Percentiles rank a stretch among this genome's conserved stretches.
phyloP scores from a whole-genome alignment of 2,329 filamentous ascomycete species.

The Fusarium tupiense region DNA sequence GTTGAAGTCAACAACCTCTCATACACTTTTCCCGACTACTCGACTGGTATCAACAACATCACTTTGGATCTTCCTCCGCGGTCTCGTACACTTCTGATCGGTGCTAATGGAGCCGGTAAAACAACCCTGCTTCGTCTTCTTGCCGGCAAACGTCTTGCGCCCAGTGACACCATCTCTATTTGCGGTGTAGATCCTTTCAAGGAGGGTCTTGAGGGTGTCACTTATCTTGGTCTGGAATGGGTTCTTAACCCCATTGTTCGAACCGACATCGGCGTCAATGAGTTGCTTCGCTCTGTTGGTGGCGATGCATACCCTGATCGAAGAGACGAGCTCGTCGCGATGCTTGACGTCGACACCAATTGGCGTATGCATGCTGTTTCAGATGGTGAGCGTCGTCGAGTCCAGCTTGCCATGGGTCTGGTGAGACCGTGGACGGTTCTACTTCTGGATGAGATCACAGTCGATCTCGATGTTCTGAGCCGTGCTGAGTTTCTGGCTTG shows the following conservation, averaged over 20 bases:
- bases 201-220: constrained; percentile 88
- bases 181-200: constrained; percentile 92
- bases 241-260: constrained; percentile 96
- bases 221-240: constrained; percentile 97
- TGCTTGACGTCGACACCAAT: constrained; percentile 88
- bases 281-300: constrained; percentile 85
- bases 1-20: constrained; percentile 81
- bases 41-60: constrained; percentile 79
- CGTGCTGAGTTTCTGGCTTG: constrained; percentile 87
- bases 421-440: constrained; percentile 91
- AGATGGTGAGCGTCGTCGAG: constrained; percentile 89
- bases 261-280: constrained; percentile 90
- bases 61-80: constrained; percentile 80
- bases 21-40: constrained; percentile 89
- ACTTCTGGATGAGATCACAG: constrained; percentile 94
- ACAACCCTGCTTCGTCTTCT: constrained; percentile 95
- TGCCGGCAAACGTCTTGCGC: constrained; percentile 92
- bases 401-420: constrained; percentile 96
- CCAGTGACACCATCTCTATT: constrained; percentile 77
- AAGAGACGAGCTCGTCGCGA: constrained; percentile 84
- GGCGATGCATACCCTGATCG: constrained; percentile 84
- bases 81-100: constrained; percentile 90
- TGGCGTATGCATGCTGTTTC: constrained; percentile 98
- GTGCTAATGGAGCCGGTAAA: constrained; percentile 97
- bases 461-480: constrained; percentile 90